Base-by-base conservation (phyloP, 768 basidiomycete genomes). In the Russula abietina region DNA sequence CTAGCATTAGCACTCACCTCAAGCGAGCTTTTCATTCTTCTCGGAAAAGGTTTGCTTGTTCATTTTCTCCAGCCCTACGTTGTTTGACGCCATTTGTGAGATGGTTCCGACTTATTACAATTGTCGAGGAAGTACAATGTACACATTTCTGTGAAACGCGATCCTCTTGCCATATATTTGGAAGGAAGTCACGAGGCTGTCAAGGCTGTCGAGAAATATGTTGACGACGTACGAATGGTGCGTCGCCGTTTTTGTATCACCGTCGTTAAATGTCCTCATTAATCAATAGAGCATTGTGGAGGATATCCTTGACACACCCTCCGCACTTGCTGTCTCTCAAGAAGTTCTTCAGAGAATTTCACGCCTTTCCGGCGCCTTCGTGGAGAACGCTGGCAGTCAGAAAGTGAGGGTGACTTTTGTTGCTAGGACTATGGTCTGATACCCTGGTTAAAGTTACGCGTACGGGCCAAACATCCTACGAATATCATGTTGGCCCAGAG, bases 301-400 rank as follows among this genome's bases (percentile, higher is more conserved):
- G 52, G 75, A 77, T 30, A 72, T 68, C 28, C 70, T 75, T 45
- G 72, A 75, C 59, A 72, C 87, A 16, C 85, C 85, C 11, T 73
- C 78, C 4, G 70, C 74, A 30, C 69, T 68, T 49, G 71, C 75
- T n/a, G 68, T 89, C 45, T 74, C 72, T 0, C 68, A 74, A 11
- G 80, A 81, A 58, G 65, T 83, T n/a, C 67, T 86, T 24, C 82
- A 84, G 63, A 79, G 78, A 30, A 82, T 91, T 62, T 91, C 90
- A n/a, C 83, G 86, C 57, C 60, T 82, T 22, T 79, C 87, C 8
- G 83, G 83, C 49, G 88, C 85, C 4, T 84, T 85, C 65, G 71
- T 84, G 5, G 85, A 88, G 70, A 79, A 78, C 61, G 68, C 77
- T 30, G 79, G 78, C 26, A 67, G 71, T 46, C 54, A 51, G 73